Evolutionary conservation across 345 rosid species (phyloP).

Genomic region (Heritiera fomes): DNA sequence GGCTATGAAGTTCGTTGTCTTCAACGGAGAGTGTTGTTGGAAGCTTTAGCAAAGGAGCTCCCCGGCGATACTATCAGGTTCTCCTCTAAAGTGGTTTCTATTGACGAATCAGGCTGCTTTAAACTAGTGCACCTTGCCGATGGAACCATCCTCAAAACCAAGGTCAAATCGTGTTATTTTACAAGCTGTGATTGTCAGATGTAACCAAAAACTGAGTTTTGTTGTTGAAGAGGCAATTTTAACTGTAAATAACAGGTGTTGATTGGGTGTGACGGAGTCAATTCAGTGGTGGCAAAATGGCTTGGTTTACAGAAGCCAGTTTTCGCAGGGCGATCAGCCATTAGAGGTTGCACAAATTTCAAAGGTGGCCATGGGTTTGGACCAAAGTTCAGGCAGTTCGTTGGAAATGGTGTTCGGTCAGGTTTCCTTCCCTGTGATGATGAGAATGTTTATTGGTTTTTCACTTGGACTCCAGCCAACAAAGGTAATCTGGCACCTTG

Average conservation of each 20-base stretch:
- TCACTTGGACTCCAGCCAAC: constrained; percentile 20
- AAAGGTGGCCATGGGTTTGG: constrained; percentile 36
- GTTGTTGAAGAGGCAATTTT: not conserved
- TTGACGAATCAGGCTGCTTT: constrained; percentile 53
- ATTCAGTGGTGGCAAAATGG: constrained; percentile 38
- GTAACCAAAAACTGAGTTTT: not conserved
- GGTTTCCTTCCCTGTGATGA: constrained; percentile 31
- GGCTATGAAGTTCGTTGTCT: constrained; percentile 51
- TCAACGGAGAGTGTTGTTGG: constrained; percentile 56
- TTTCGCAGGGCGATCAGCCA: constrained; percentile 31
- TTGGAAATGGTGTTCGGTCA: constrained; percentile 27
- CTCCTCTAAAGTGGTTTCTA: constrained; percentile 63
- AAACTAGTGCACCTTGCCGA: constrained; percentile 31
- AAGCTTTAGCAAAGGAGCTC: constrained; percentile 53
- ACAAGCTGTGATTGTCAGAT: too few relatives aligned
- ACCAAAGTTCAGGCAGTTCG: constrained; percentile 19
- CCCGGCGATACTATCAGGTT: constrained; percentile 40
- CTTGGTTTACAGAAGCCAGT: constrained; percentile 32
- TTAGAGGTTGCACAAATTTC: constrained; percentile 33
- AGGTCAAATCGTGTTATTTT: not conserved
- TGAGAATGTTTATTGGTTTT: constrained; percentile 35
- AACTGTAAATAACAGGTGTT: constrained; percentile 21
- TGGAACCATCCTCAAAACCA: constrained; percentile 19
- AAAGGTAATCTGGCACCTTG: constrained; percentile 22
- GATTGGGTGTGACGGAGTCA: constrained; percentile 53